These are phyloP conservation scores for Trifolium pratense DNA, from an alignment of 306 rosid genomes.

Conservation along the genomic window DNA sequence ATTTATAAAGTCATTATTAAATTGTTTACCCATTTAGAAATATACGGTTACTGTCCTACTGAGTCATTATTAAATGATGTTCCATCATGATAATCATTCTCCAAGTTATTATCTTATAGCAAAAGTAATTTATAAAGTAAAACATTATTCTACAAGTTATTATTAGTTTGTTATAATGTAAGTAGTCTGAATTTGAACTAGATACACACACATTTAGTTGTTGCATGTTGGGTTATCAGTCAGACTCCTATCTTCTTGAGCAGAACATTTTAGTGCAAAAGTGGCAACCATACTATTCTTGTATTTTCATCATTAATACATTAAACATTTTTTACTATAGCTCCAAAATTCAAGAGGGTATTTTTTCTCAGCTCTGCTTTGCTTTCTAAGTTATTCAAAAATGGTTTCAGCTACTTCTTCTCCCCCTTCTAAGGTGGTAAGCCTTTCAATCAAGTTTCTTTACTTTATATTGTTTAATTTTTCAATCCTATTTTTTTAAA, in stretches of 20 bases:
- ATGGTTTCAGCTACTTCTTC: conserved; percentile 69
- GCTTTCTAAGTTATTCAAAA: conserved; percentile 10
- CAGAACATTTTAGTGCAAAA: conserved; percentile 16
- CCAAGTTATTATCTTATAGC: too few relatives aligned
- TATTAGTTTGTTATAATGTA: conserved; percentile 33
- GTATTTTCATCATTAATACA: conserved; percentile 20
- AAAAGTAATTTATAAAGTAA: too few relatives aligned
- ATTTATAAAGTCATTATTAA: too few relatives aligned
- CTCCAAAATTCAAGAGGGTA: conserved; percentile 37
- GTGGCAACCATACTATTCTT: conserved; percentile 35
- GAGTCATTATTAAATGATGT: neutral
- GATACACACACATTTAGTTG: conserved; percentile 16
- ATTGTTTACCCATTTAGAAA: too few relatives aligned
- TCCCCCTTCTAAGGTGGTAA: conserved; percentile 54
- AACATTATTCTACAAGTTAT: too few relatives aligned
- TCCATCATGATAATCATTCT: too few relatives aligned
- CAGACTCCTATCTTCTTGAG: conserved; percentile 6
- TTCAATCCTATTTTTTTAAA: neutral
- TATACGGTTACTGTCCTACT: neutral
- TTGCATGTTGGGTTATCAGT: conserved; percentile 2
- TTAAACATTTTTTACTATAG: neutral
- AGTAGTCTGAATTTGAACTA: conserved; percentile 28
- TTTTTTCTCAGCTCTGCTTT: conserved; percentile 24
- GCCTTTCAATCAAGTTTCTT: conserved; percentile 1
- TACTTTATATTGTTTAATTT: neutral